Percentiles rank a stretch among this genome's conserved stretches.
Conservation (phyloP, 352 stramenopile genomes). For the Phytophthora citrophthora region DNA sequence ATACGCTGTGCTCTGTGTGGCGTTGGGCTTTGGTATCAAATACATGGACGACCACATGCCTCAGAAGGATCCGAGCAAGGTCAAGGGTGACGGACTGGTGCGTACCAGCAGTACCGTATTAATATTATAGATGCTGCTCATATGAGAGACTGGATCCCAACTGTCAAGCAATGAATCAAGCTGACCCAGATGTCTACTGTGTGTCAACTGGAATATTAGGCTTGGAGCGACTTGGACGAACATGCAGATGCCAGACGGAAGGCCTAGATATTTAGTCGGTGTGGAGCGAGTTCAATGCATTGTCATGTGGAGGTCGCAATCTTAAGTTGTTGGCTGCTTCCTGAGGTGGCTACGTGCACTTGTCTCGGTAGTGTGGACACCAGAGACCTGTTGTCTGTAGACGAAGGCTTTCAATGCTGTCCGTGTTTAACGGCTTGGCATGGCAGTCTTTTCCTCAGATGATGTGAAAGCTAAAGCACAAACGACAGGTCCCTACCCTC, state of each 20-base stretch:
- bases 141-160: conserved; percentile 1
- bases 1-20: conserved; percentile 70
- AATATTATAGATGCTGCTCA: no score
- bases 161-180: conserved; percentile 10
- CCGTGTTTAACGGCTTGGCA: not conserved
- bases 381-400: conserved; percentile 4
- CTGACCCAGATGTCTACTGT: conserved; percentile 4
- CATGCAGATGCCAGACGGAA: conserved; percentile 19
- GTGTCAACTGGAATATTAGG: conserved; percentile 29
- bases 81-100: conserved; percentile 54
- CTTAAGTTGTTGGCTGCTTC: not conserved
- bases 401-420: conserved; percentile 1
- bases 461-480: conserved; percentile 11
- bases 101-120: conserved; percentile 3
- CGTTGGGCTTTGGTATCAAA: conserved; percentile 67
- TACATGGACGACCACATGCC: conserved; percentile 74
- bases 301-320: conserved; percentile 9
- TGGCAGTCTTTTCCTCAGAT: conserved; percentile 5
- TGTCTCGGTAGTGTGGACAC: conserved; percentile 5
- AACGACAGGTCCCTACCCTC: conserved; percentile 18
- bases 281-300: not conserved
- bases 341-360: not conserved
- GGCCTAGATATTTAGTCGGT: not conserved
- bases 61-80: conserved; percentile 39
- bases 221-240: conserved; percentile 73